Conservation (phyloP, 2,329 filamentous ascomycete species). For the Stemphylium lycopersici region DNA sequence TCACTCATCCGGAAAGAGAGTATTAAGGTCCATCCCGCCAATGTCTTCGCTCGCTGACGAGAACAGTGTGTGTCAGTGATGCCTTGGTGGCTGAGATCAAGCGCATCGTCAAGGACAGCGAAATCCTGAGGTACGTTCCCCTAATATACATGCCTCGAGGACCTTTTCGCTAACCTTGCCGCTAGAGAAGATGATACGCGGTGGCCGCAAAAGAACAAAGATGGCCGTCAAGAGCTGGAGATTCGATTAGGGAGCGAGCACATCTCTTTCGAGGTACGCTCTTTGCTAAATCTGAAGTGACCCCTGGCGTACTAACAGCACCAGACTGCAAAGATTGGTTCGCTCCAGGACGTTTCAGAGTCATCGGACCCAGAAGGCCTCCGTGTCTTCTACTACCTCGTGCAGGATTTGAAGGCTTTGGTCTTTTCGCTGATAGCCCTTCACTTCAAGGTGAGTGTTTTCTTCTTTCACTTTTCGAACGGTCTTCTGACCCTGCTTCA, state of each 20-base stretch:
- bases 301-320: conserved; percentile 24
- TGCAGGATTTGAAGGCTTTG: conserved; percentile 94
- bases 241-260: conserved; percentile 93
- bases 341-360: conserved; percentile 93
- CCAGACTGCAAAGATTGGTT: conserved; percentile 97
- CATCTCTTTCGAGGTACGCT: conserved; percentile 89
- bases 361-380: conserved; percentile 95
- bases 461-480: no score
- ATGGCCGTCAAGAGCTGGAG: conserved; percentile 94
- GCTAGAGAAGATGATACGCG: conserved; percentile 93
- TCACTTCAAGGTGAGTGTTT: conserved; percentile 80
- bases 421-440: conserved; percentile 96
- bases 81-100: conserved; percentile 92
- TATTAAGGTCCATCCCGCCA: conserved; percentile 56
- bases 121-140: conserved; percentile 84
- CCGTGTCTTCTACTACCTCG: conserved; percentile 97
- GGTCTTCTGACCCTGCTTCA: conserved; percentile 32
- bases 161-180: conserved; percentile 31
- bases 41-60: conserved; percentile 8
- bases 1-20: conserved; percentile 99
- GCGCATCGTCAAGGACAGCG: conserved; percentile 94
- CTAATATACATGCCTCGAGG: not conserved
- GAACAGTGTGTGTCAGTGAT: conserved; percentile 90
- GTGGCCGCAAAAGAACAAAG: conserved; percentile 99
- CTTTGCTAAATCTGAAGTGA: not conserved